Base-by-base conservation (phyloP, 2,329 filamentous ascomycete genomes). In the Raffaelea ambrosiae region DNA sequence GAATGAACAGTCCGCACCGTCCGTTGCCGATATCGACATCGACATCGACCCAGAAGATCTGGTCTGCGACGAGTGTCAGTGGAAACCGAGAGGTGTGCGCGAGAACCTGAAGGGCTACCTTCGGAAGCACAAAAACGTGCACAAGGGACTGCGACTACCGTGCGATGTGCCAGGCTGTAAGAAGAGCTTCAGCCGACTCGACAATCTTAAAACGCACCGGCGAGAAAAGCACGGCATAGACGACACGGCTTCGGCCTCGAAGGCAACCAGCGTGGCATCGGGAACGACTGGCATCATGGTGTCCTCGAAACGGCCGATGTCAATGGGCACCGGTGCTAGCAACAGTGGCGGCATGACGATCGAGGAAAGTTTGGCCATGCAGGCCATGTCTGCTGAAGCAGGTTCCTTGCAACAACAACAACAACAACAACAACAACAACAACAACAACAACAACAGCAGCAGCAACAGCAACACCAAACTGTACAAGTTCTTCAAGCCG, bases 101-200 rank as follows among this genome's bases (percentile, higher is more conserved):
- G 56, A 59, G 41, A 62, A 62, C 43, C 47, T 60, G 5, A 55
- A 56, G 20, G 59, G 58, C 11, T 62, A 62, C 41, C 53, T 61
- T 4, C 57, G 59, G n/a, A 62, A 62, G 35, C 60, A 62, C 51
- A 61, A 58, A 35, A 59, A 62, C 31, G 60, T 58, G 9, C 60
- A 62, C 50, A 58, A 56, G 39, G 58, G 59, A 3, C 48, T 58
- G 7, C 53, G 57, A 8, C 46, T 59, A 8, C 50, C 54, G 1
- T 62, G 60, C 23, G 57, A 59, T 33, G 52, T 58, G n/a, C 44
- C 51, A 5, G 54, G 54, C 9, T 62, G 60, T 43, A 54, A 52
- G 14, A 59, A 59, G 50, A 58, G 57, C 9, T 62, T 60, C 40
- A 60, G 57, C 35, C 57, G 60, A 3, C 51, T 60, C 2, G 60